A percentile compares a stretch with the other conserved stretches of the same genome.
Evolutionary conservation across 805 yeast genomes (phyloP).

Genomic region (Isabelozyma pseudorhagii): DNA sequence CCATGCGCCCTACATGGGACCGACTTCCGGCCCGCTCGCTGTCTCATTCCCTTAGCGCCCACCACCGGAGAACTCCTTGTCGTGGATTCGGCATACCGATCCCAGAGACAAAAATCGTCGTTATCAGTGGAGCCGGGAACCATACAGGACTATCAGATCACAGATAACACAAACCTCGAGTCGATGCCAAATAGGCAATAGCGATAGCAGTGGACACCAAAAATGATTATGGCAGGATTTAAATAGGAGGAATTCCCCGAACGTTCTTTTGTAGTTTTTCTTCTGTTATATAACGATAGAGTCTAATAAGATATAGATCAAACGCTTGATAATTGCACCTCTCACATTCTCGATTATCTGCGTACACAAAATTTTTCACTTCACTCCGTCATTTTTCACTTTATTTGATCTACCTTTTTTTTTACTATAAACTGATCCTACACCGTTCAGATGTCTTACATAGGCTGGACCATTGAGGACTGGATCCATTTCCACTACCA

Average conservation of each 20-base stretch:
- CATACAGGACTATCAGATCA: neutral
- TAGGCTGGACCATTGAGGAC: conserved; percentile 79
- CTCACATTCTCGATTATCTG: too few relatives aligned
- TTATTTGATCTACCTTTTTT: neutral
- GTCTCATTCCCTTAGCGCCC: neutral
- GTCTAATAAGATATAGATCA: too few relatives aligned
- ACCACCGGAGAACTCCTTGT: neutral
- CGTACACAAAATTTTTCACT: too few relatives aligned
- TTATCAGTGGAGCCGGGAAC: neutral
- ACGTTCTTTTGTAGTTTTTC: neutral
- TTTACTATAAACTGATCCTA: neutral
- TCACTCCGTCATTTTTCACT: neutral
- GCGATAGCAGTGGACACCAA: neutral
- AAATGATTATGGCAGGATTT: too few relatives aligned
- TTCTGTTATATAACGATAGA: too few relatives aligned
- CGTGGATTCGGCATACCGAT: neutral
- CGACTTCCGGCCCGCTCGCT: neutral
- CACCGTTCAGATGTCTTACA: conserved; percentile 15
- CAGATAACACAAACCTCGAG: neutral
- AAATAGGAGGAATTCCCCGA: neutral
- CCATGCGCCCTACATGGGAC: neutral
- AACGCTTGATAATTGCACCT: too few relatives aligned
- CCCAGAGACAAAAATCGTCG: neutral
- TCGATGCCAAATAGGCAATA: neutral
- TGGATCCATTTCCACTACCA: conserved; percentile 72